Conservation (phyloP, 2,329 filamentous ascomycete species). For the Apiospora kogelbergensis region DNA sequence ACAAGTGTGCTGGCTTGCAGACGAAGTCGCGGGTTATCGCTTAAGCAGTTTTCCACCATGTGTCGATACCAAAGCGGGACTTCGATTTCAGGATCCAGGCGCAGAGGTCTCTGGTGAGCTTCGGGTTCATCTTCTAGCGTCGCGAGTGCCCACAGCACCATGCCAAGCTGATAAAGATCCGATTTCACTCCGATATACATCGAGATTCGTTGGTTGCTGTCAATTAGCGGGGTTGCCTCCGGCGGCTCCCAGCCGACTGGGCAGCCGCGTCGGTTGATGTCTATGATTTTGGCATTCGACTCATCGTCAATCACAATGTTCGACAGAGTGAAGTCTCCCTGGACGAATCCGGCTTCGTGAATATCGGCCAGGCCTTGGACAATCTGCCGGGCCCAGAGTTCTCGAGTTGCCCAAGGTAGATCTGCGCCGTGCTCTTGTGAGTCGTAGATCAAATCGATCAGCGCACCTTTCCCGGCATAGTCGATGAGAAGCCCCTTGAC, state of each 20-base stretch:
- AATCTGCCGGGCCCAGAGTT: conserved; percentile 90
- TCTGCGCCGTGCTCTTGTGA: conserved; percentile 55
- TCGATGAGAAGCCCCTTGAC: conserved; percentile 90
- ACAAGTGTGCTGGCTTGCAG: conserved; percentile 73
- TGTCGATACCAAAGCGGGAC: conserved; percentile 79
- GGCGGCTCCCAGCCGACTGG: conserved; percentile 97
- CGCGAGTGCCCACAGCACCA: conserved; percentile 93
- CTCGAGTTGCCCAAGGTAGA: conserved; percentile 69
- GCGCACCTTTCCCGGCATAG: conserved; percentile 80
- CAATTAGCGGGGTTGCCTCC: conserved; percentile 81
- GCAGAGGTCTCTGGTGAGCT: conserved; percentile 69
- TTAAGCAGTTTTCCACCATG: conserved; percentile 76
- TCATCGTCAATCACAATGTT: conserved; percentile 91
- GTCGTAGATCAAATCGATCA: conserved; percentile 91
- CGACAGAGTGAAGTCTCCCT: conserved; percentile 94
- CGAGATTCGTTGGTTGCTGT: conserved; percentile 84
- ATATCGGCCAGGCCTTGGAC: conserved; percentile 87
- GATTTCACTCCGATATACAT: conserved; percentile 99
- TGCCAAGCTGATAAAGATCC: conserved; percentile 91
- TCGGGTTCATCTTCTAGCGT: conserved; percentile 90
- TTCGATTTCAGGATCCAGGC: conserved; percentile 54
- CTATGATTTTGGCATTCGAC: conserved; percentile 92
- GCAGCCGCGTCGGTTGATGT: conserved; percentile 96
- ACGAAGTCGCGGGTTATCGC: conserved; percentile 69
- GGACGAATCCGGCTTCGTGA: conserved; percentile 93